Conservation (phyloP, 805 yeast species). For the Isabelozyma gotoi region DNA sequence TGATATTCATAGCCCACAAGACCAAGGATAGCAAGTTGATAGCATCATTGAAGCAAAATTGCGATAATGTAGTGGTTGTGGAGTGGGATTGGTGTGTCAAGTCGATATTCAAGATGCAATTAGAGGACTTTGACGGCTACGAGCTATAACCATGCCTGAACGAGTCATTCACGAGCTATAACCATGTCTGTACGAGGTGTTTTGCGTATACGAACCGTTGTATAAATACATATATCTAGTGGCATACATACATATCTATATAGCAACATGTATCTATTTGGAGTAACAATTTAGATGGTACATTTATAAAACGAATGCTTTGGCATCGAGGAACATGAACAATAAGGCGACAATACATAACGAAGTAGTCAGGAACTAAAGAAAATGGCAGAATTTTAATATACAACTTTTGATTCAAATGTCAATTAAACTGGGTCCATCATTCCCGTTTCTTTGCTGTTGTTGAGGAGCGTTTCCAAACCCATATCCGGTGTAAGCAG, state of each 20-base stretch:
- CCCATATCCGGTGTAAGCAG: constrained; percentile 91
- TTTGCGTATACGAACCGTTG: too few species aligned
- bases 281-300: too few species aligned
- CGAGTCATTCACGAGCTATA: not conserved
- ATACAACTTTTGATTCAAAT: too few species aligned
- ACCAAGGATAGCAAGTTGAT: constrained; percentile 35
- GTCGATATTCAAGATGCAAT: constrained; percentile 50
- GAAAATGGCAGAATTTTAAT: too few species aligned
- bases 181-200: too few species aligned
- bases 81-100: constrained; percentile 69
- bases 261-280: too few species aligned
- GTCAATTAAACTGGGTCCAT: constrained; percentile 49
- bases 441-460: constrained; percentile 27
- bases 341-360: too few species aligned
- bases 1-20: constrained; percentile 30
- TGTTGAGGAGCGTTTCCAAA: constrained; percentile 71
- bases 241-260: too few species aligned
- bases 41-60: constrained; percentile 15
- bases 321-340: too few species aligned
- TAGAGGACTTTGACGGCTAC: constrained; percentile 21
- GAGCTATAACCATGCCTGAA: constrained; percentile 8
- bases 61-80: constrained; percentile 26
- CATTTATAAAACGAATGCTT: too few species aligned
- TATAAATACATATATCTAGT: too few species aligned
- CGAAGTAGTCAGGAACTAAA: too few species aligned